Evolutionary conservation across 352 stramenopile species (phyloP).

Genomic region (Pythium aristosporum): DNA sequence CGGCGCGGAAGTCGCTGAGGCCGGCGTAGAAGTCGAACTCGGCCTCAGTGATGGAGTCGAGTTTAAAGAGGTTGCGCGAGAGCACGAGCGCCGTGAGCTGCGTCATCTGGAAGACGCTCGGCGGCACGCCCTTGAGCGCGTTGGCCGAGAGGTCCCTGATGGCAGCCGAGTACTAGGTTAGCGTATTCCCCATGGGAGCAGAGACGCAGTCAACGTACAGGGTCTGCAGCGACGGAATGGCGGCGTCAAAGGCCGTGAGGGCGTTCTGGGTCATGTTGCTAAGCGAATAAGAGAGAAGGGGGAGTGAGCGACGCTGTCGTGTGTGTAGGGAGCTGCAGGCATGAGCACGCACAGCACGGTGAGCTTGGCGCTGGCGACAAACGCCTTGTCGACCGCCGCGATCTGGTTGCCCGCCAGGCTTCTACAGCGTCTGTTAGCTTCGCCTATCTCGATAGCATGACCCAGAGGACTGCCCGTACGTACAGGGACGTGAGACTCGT

Average conservation of each 20-base stretch:
- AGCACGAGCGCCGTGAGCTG: slow-evolving; percentile 49
- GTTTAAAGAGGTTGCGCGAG: slow-evolving; percentile 50
- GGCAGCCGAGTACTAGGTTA: no score
- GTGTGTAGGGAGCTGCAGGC: neutral
- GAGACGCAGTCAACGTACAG: slow-evolving; percentile 34
- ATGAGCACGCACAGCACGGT: slow-evolving; percentile 41
- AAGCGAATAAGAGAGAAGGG: neutral
- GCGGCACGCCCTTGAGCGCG: slow-evolving; percentile 42
- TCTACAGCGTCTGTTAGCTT: slow-evolving; percentile 20
- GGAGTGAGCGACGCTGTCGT: neutral
- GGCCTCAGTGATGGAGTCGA: slow-evolving; percentile 43
- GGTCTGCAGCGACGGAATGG: slow-evolving; percentile 34
- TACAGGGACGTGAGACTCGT: slow-evolving; percentile 46
- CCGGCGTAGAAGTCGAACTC: slow-evolving; percentile 75
- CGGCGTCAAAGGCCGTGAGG: slow-evolving; percentile 37
- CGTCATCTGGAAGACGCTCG: slow-evolving; percentile 45
- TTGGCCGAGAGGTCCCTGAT: slow-evolving; percentile 58
- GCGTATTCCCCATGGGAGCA: no score
- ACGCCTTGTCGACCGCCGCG: slow-evolving; percentile 28
- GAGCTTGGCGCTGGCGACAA: slow-evolving; percentile 34
- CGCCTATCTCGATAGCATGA: neutral
- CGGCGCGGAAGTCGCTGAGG: slow-evolving; percentile 48
- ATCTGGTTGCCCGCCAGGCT: slow-evolving; percentile 53
- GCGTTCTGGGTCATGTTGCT: slow-evolving; percentile 58
- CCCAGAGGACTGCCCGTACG: neutral